Evolutionary conservation across 257 asterid species (phyloP).

Genomic region (Nicotiana knightiana): DNA sequence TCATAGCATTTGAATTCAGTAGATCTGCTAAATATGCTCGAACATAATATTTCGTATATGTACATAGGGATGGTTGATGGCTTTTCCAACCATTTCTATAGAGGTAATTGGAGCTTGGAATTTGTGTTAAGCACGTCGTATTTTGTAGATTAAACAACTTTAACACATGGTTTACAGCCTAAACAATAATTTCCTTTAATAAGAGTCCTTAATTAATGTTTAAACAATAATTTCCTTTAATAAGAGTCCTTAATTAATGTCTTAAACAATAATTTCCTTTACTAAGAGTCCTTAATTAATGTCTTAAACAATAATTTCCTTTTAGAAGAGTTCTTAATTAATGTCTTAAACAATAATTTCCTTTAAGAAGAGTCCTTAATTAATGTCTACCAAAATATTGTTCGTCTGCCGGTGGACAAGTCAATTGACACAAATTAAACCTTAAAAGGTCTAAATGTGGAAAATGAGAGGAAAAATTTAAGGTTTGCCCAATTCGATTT

Average conservation of each 20-base stretch:
- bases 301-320: background rate
- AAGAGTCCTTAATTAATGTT: background rate
- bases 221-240: background rate
- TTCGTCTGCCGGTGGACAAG: background rate
- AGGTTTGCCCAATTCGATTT: background rate
- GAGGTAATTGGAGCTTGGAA: background rate
- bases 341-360: background rate
- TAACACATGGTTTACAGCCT: slow-evolving; percentile 8
- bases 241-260: background rate
- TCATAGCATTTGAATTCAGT: background rate
- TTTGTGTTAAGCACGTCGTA: background rate
- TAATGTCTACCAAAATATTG: slow-evolving; percentile 2
- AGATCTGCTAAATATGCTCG: background rate
- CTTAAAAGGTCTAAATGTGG: background rate
- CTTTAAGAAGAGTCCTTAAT: background rate
- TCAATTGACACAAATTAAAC: background rate
- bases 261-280: background rate
- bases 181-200: background rate
- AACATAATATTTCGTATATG: background rate
- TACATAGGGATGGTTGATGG: background rate
- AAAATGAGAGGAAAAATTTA: background rate
- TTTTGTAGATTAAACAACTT: background rate
- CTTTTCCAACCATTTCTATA: background rate
- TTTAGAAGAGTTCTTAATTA: background rate
- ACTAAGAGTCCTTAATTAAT: background rate